A percentile compares a stretch with the other conserved stretches of the same genome.
phyloP scores from a whole-genome alignment of 352 stramenopile species.

The Globisporangium megalacanthum region DNA sequence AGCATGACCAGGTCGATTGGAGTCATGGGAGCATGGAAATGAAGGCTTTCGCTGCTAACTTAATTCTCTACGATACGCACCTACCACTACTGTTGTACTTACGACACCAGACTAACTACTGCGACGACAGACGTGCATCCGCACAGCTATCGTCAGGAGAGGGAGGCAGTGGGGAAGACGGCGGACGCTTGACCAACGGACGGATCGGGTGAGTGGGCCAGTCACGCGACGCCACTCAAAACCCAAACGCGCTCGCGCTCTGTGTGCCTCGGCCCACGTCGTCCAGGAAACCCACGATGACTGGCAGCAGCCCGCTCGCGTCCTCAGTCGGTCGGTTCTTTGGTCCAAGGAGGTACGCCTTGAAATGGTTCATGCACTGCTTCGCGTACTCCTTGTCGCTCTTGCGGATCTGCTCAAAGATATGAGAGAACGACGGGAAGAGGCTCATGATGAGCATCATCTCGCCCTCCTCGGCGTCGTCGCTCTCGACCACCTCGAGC shows the following conservation, averaged over 20 bases:
- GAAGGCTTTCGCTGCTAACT: slow-evolving; percentile 12
- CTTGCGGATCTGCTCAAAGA: slow-evolving; percentile 79
- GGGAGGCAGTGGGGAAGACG: too few relatives aligned
- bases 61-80: slow-evolving; percentile 16
- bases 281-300: slow-evolving; percentile 75
- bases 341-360: slow-evolving; percentile 73
- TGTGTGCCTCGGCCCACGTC: slow-evolving; percentile 57
- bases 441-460: slow-evolving; percentile 78
- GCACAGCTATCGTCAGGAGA: too few relatives aligned
- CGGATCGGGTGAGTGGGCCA: too few relatives aligned
- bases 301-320: slow-evolving; percentile 55
- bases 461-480: slow-evolving; percentile 75
- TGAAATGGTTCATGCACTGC: slow-evolving; percentile 85
- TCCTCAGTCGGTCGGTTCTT: slow-evolving; percentile 81
- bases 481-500: slow-evolving; percentile 74
- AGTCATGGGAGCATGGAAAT: too few relatives aligned
- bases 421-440: slow-evolving; percentile 86
- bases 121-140: neutral
- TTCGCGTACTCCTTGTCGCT: slow-evolving; percentile 77
- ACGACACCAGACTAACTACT: slow-evolving; percentile 1
- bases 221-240: slow-evolving; percentile 30
- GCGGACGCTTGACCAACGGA: too few relatives aligned
- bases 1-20: slow-evolving; percentile 1
- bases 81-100: slow-evolving; percentile 10
- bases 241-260: slow-evolving; percentile 64